A percentile compares a stretch with the other conserved stretches of the same genome.
Conservation (phyloP, 1,139 yeast genomes). For the Yamadazyma mexicana region DNA sequence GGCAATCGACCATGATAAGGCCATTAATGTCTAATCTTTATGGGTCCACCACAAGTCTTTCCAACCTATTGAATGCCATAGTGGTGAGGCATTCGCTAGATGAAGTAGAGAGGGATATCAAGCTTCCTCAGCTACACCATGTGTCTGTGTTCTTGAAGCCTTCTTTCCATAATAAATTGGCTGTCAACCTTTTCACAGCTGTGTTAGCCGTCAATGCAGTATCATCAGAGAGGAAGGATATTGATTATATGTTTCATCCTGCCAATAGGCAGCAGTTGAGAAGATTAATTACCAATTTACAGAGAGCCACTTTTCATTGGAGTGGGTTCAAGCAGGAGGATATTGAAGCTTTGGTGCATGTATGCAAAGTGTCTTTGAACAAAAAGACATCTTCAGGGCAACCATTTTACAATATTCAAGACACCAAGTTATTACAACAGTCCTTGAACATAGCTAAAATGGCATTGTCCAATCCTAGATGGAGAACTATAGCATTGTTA, state of each 20-base stretch:
- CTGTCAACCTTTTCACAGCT: conserved; percentile 63
- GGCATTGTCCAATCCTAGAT: conserved; percentile 52
- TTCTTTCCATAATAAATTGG: conserved; percentile 57
- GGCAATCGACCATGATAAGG: conserved; percentile 47
- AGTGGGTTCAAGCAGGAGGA: conserved; percentile 65
- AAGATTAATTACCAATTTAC: conserved; percentile 58
- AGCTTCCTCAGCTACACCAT: conserved; percentile 60
- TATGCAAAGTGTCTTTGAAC: conserved; percentile 49
- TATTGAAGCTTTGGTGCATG: conserved; percentile 48
- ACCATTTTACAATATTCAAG: conserved; percentile 33
- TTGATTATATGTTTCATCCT: conserved; percentile 71
- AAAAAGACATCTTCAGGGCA: conserved; percentile 25
- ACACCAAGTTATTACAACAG: conserved; percentile 35
- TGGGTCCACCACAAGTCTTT: conserved; percentile 43
- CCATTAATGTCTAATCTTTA: conserved; percentile 43
- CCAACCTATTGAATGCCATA: conserved; percentile 42
- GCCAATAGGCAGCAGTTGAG: conserved; percentile 54
- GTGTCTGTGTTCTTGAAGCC: conserved; percentile 59
- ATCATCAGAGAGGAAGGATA: conserved; percentile 64
- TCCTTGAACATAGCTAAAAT: conserved; percentile 45
- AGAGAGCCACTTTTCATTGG: conserved; percentile 72
- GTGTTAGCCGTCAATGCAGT: conserved; percentile 74
- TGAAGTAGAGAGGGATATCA: conserved; percentile 55
- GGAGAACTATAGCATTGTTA: conserved; percentile 55
- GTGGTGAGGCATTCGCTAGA: conserved; percentile 55